Conservation (phyloP, 768 basidiomycete species). For the Scleroderma citrinum region DNA sequence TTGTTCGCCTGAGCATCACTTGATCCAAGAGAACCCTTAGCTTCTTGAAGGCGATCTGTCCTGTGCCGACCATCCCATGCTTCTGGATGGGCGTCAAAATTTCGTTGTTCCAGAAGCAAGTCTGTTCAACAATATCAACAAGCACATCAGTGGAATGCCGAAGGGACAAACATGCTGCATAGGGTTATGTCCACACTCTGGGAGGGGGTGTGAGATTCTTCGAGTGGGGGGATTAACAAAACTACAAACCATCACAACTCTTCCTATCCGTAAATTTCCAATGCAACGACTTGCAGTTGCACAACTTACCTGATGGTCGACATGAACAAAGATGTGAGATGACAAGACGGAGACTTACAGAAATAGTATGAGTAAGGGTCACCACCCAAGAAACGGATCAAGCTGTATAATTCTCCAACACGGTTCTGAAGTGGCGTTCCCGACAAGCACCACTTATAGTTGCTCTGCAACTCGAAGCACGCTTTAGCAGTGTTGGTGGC, state of each 20-base stretch:
- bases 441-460: slow-evolving; percentile 91
- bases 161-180: slow-evolving; percentile 65
- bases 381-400: slow-evolving; percentile 88
- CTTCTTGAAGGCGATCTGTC: slow-evolving; percentile 84
- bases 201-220: neutral
- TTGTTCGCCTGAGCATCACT: slow-evolving; percentile 93
- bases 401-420: slow-evolving; percentile 97
- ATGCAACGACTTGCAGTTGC: slow-evolving; percentile 91
- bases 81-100: slow-evolving; percentile 96
- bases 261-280: slow-evolving; percentile 87
- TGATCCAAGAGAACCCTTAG: slow-evolving; percentile 81
- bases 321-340: neutral
- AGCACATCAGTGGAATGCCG: neutral
- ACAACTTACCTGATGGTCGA: slow-evolving; percentile 64
- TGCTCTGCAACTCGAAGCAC: slow-evolving; percentile 80
- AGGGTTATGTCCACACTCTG: slow-evolving; percentile 83
- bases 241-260: slow-evolving; percentile 67
- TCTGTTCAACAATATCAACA: slow-evolving; percentile 35
- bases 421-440: slow-evolving; percentile 96
- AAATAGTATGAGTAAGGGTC: slow-evolving; percentile 92
- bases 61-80: slow-evolving; percentile 76
- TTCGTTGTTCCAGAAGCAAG: slow-evolving; percentile 96
- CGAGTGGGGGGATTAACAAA: too few relatives aligned
- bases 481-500: slow-evolving; percentile 94
- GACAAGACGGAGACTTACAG: slow-evolving; percentile 43